Evolutionary conservation across 2,329 filamentous ascomycete genomes (phyloP).

Genomic region (Fusarium cicatricum): DNA sequence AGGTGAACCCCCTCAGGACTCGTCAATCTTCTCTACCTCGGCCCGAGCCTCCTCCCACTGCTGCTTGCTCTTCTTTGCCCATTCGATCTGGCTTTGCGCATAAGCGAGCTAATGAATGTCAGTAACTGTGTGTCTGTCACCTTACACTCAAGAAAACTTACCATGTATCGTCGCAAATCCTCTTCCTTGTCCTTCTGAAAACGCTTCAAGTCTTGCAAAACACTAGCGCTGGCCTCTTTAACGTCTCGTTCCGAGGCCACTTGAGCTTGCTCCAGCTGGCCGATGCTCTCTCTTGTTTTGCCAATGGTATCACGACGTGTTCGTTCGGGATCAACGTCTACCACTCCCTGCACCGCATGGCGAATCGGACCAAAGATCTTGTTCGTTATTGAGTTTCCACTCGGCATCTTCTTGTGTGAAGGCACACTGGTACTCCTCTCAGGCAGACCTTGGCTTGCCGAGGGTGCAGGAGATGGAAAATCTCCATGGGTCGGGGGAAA

Average conservation of each 20-base stretch:
- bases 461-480: slow-evolving; percentile 66
- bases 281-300: slow-evolving; percentile 90
- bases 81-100: slow-evolving; percentile 91
- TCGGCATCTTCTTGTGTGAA: slow-evolving; percentile 79
- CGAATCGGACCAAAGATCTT: slow-evolving; percentile 96
- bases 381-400: slow-evolving; percentile 88
- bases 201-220: slow-evolving; percentile 87
- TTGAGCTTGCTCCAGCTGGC: slow-evolving; percentile 88
- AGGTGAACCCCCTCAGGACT: slow-evolving; percentile 50
- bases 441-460: slow-evolving; percentile 76
- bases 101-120: slow-evolving; percentile 75
- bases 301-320: slow-evolving; percentile 93
- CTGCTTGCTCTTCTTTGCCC: slow-evolving; percentile 88
- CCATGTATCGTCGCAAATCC: slow-evolving; percentile 94
- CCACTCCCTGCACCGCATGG: slow-evolving; percentile 94
- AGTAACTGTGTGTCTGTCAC: slow-evolving; percentile 14
- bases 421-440: slow-evolving; percentile 56
- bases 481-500: slow-evolving; percentile 91
- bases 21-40: slow-evolving; percentile 88
- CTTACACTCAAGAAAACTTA: slow-evolving; percentile 56
- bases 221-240: slow-evolving; percentile 87
- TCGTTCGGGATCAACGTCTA: slow-evolving; percentile 93
- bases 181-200: slow-evolving; percentile 98
- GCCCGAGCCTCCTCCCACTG: slow-evolving; percentile 91
- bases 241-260: slow-evolving; percentile 90